phyloP scores from a whole-genome alignment of 768 basidiomycete species.

The Leccinum disarticulatum region DNA sequence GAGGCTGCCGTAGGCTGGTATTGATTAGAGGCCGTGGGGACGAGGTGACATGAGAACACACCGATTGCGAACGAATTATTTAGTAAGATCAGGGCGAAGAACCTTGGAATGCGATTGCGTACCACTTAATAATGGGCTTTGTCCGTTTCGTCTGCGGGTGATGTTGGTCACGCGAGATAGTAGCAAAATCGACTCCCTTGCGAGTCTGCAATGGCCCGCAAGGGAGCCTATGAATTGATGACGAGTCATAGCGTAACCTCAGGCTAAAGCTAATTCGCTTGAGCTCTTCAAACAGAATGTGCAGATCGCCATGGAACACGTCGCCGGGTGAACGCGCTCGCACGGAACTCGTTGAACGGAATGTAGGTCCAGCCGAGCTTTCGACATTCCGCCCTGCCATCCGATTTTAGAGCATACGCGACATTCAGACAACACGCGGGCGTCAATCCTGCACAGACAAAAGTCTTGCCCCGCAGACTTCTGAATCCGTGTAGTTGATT shows the following conservation, averaged over 20 bases:
- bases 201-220: background rate
- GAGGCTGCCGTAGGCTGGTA: conserved; percentile 61
- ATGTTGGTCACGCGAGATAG: no score
- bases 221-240: no score
- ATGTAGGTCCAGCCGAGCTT: conserved; percentile 43
- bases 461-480: conserved; percentile 35
- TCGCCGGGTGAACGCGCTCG: conserved; percentile 28
- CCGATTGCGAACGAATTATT: no score
- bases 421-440: conserved; percentile 25
- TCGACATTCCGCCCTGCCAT: no score
- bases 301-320: conserved; percentile 38
- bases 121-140: no score
- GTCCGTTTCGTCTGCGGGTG: no score
- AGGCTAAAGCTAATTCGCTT: no score
- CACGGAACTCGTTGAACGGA: conserved; percentile 43
- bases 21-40: background rate
- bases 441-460: conserved; percentile 48
- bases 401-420: conserved; percentile 33
- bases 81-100: no score
- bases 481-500: background rate
- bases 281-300: no score
- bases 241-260: no score
- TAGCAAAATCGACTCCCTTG: background rate
- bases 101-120: no score
- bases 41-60: background rate